Conservation (phyloP, 495 filamentous ascomycete genomes). For the Penicillium angulare region DNA sequence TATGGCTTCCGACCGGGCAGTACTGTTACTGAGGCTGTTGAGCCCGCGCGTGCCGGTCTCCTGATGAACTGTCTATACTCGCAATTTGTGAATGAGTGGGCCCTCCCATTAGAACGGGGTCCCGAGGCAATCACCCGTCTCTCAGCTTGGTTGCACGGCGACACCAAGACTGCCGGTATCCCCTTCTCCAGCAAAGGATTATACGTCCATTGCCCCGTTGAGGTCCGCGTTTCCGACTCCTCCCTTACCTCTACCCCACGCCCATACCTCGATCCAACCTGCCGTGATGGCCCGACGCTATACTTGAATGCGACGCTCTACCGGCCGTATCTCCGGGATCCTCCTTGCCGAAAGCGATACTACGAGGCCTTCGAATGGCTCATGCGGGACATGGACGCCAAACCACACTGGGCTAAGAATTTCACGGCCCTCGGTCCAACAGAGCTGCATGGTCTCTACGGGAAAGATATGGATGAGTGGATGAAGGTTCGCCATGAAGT, state of each 20-base stretch:
- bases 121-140: constrained; percentile 85
- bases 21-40: constrained; percentile 65
- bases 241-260: constrained; percentile 53
- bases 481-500: constrained; percentile 63
- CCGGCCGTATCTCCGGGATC: constrained; percentile 79
- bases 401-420: constrained; percentile 97
- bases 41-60: constrained; percentile 74
- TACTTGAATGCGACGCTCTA: constrained; percentile 97
- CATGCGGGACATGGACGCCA: constrained; percentile 87
- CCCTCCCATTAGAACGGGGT: constrained; percentile 81
- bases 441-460: constrained; percentile 48
- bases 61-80: constrained; percentile 96
- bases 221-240: constrained; percentile 84
- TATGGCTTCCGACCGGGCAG: constrained; percentile 77
- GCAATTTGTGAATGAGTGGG: constrained; percentile 98
- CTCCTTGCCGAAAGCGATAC: constrained; percentile 74
- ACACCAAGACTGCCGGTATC: constrained; percentile 57
- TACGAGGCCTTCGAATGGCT: constrained; percentile 95
- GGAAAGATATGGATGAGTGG: constrained; percentile 61
- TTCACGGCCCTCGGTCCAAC: constrained; percentile 59
- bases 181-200: constrained; percentile 76
- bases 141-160: constrained; percentile 77
- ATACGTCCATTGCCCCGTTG: constrained; percentile 90
- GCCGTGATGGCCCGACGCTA: constrained; percentile 68
- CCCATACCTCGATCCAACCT: constrained; percentile 77